Conservation (phyloP, 1,284 basidiomycete species). For the Xanthoconium separans region DNA sequence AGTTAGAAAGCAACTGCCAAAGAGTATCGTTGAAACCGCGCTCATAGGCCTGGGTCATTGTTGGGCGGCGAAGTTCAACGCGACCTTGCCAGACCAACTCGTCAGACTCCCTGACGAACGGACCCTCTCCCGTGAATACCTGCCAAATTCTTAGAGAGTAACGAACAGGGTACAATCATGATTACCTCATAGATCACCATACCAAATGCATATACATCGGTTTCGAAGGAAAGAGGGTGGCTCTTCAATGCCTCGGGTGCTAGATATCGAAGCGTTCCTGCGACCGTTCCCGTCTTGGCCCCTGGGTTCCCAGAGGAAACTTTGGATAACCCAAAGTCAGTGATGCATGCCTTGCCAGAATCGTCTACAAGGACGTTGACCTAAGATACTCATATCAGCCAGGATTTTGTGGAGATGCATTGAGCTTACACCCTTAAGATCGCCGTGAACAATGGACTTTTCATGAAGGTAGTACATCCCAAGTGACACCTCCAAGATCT, state of each 20-base stretch:
- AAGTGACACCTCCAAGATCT: constrained; percentile 6
- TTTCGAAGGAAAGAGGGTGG: constrained; percentile 1
- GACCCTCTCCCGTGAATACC: constrained; percentile 1
- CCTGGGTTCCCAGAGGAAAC: background rate
- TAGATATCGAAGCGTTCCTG: constrained; percentile 4
- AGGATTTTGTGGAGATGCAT: no score
- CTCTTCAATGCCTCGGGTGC: constrained; percentile 4
- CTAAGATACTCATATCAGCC: background rate
- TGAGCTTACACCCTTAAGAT: constrained; percentile 1
- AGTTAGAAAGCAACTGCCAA: constrained; percentile 2
- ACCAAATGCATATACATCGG: constrained; percentile 3
- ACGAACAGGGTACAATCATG: background rate
- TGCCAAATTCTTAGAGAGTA: background rate
- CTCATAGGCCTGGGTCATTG: background rate
- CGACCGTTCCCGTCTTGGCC: background rate
- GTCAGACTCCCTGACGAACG: background rate
- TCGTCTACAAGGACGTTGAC: constrained; percentile 5
- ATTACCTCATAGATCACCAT: constrained; percentile 5
- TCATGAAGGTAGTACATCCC: constrained; percentile 10
- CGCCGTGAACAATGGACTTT: background rate
- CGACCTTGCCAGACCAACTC: background rate
- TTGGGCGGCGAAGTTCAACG: background rate
- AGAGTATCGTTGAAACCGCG: background rate
- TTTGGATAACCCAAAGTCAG: constrained; percentile 4
- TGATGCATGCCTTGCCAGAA: constrained; percentile 8